Base-by-base conservation (phyloP, 208 protist genomes). In the Herpetomonas muscarum region DNA sequence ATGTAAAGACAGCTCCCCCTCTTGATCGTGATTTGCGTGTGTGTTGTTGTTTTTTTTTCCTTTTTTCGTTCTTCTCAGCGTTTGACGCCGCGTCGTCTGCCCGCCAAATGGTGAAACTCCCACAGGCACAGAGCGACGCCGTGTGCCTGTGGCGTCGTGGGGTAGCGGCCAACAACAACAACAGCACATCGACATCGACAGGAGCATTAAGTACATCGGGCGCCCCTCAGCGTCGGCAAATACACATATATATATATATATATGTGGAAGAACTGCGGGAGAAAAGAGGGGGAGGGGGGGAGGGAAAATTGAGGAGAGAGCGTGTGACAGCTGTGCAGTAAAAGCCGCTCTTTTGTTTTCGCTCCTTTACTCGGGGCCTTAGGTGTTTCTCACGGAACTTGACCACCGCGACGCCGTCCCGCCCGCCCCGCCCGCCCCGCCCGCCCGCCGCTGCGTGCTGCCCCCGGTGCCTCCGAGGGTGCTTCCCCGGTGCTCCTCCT, bases 51-150 rank as follows among this genome's bases (percentile, higher is more conserved):
- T 34, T 45, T 59, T 46, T 4, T 47, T 59, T 3, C 9, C 5
- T 4, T 49, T 61, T 32, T 50, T n/a, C 19, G n/a, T 50, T 26
- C 6, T 34, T 63, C 7, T 46, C 21, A 55, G 9, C 19, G 3
- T 54, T 22, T 63, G 15, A 19, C 42, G n/a, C n/a, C n/a, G n/a
- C n/a, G n/a, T n/a, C n/a, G n/a, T n/a, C n/a, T n/a, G n/a, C n/a
- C n/a, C n/a, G n/a, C n/a, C n/a, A n/a, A n/a, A n/a, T n/a, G n/a
- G n/a, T n/a, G n/a, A n/a, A n/a, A n/a, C n/a, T n/a, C n/a, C n/a
- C n/a, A n/a, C n/a, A n/a, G n/a, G n/a, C n/a, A n/a, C n/a, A n/a
- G n/a, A n/a, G n/a, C n/a, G n/a, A n/a, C n/a, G n/a, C n/a, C n/a
- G n/a, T n/a, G n/a, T n/a, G n/a, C n/a, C n/a, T n/a, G n/a, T n/a